These are phyloP conservation scores for Zymoseptoria passerinii DNA, from an alignment of 2,329 filamentous ascomycete species.

Conservation along the genomic window DNA sequence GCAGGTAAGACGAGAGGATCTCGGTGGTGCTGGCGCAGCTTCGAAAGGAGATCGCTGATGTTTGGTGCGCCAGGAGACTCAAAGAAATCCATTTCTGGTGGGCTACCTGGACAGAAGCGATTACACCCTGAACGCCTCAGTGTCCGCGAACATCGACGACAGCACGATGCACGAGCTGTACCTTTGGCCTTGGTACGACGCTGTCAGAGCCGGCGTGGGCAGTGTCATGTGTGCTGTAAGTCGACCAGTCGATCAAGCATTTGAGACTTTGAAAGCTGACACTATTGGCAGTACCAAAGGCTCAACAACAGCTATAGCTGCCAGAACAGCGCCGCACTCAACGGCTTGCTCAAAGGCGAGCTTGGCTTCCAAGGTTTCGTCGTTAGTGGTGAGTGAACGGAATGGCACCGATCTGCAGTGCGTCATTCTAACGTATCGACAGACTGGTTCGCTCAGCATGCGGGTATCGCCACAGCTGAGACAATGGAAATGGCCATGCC, in stretches of 20 bases:
- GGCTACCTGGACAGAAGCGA: not conserved
- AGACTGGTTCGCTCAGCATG: slow-evolving; percentile 36
- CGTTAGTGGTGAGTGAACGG: slow-evolving; percentile 32
- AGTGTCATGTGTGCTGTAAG: slow-evolving; percentile 62
- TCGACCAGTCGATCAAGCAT: not conserved
- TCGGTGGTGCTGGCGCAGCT: not conserved
- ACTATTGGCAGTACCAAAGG: slow-evolving; percentile 48
- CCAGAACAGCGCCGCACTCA: slow-evolving; percentile 53
- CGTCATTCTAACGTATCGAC: not conserved
- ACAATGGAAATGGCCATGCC: slow-evolving; percentile 27
- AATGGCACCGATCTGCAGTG: not conserved
- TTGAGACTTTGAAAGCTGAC: not conserved
- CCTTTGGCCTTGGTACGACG: slow-evolving; percentile 76
- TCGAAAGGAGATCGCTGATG: not conserved
- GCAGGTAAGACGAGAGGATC: slow-evolving; percentile 9
- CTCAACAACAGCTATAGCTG: slow-evolving; percentile 63
- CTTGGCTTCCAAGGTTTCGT: slow-evolving; percentile 30
- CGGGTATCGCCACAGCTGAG: slow-evolving; percentile 19
- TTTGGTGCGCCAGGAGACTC: slow-evolving; percentile 32
- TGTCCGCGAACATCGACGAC: slow-evolving; percentile 65
- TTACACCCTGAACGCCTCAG: slow-evolving; percentile 30
- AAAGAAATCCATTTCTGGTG: slow-evolving; percentile 36
- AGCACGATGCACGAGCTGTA: slow-evolving; percentile 69
- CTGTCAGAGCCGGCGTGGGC: slow-evolving; percentile 69
- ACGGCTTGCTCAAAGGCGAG: slow-evolving; percentile 58